Evolutionary conservation across 2,329 filamentous ascomycete species (phyloP).

Genomic region (Penicillium glabrum): DNA sequence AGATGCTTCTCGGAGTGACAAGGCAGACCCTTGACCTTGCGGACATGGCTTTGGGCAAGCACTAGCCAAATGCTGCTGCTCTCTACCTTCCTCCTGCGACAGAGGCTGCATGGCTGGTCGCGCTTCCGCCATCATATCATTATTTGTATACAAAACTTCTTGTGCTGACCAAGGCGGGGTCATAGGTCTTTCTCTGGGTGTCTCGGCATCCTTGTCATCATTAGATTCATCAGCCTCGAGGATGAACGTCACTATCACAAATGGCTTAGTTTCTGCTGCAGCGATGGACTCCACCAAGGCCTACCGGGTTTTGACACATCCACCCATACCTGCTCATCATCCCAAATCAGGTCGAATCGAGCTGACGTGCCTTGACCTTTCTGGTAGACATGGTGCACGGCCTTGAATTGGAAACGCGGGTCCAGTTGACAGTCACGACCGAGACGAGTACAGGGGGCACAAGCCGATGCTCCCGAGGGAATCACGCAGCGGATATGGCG

Average conservation of each 20-base stretch:
- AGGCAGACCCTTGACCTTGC: slow-evolving; percentile 5
- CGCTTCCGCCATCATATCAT: not conserved
- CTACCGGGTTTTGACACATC: slow-evolving; percentile 28
- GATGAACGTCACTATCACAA: slow-evolving; percentile 27
- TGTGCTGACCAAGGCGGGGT: not conserved
- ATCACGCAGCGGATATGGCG: slow-evolving; percentile 37
- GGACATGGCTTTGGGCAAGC: slow-evolving; percentile 13
- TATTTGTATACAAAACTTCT: not conserved
- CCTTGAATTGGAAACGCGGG: slow-evolving; percentile 35
- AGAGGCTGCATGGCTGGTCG: not conserved
- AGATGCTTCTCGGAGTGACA: slow-evolving; percentile 33
- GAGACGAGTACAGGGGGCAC: slow-evolving; percentile 30
- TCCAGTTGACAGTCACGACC: slow-evolving; percentile 32
- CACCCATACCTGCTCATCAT: slow-evolving; percentile 33
- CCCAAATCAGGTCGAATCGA: slow-evolving; percentile 32
- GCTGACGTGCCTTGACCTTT: slow-evolving; percentile 26
- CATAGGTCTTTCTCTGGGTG: not conserved
- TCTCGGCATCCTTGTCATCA: not conserved
- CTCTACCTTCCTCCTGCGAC: not conserved
- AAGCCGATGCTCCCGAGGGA: slow-evolving; percentile 26
- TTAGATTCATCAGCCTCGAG: slow-evolving; percentile 22
- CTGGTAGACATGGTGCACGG: slow-evolving; percentile 35
- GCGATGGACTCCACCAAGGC: not conserved
- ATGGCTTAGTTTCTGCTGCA: not conserved
- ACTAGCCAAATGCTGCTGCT: not conserved